Base-by-base conservation (phyloP, 257 asterid species). In the Verbascum thapsus region DNA sequence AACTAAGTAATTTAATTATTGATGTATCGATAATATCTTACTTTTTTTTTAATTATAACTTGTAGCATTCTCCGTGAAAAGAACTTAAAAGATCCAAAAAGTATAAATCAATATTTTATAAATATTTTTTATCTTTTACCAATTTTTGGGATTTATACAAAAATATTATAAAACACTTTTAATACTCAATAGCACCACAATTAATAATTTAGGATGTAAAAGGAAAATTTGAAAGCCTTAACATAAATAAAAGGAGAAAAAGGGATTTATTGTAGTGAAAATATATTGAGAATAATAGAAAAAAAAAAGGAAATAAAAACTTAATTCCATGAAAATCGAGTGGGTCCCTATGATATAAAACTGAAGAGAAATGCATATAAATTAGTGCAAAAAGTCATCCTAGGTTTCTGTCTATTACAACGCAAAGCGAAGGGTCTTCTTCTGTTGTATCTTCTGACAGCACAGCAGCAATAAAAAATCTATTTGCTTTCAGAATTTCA, bases 371-470 rank as follows among this genome's bases (percentile, higher is more conserved):
- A 26, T 5, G 3, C 32, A 26, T 26, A 59, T 40, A 59, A 59
- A 34, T 17, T 44, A 1, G 49, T 4, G 37, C 13, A 11, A 0
- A 30, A 34, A 34, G 57, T 66, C n/a, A n/a, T n/a, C 71, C 34
- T 66, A 55, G 55, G 64, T 65, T 43, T 56, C 20, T 15, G 65
- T 44, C 64, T 26, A 2, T 26, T 26, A 26, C 32, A 26, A 26
- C n/a, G n/a, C n/a, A n/a, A n/a, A n/a, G n/a, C n/a, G n/a, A n/a
- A n/a, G n/a, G n/a, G 32, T 26, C 32, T 26, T 26, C 3, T 26
- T 26, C 3, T 26, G 5, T 62, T 34, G 4, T 5, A 35, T 40
- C 60, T 37, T 55, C 69, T 55, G 26, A 63, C 67, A 43, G 47
- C 9, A 35, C n/a, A n/a, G n/a, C n/a, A n/a, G n/a, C n/a, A n/a